Evolutionary conservation across 208 protist genomes (phyloP).

Genomic region (Trypanosoma boissoni): DNA sequence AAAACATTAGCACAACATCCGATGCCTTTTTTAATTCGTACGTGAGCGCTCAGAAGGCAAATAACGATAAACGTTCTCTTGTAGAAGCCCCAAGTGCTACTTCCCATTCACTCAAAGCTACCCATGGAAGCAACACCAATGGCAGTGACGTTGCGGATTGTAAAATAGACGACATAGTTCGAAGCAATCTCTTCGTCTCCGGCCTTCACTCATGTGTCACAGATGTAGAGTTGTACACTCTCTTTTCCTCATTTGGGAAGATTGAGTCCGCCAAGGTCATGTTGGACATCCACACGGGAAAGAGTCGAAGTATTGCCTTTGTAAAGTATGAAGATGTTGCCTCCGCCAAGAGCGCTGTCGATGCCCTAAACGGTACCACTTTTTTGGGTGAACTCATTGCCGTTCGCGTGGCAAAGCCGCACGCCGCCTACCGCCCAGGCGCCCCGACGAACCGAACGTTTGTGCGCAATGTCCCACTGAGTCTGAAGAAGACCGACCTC

Average conservation of each 20-base stretch:
- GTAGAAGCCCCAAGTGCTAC: background rate
- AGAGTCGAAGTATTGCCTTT: slow-evolving; percentile 70
- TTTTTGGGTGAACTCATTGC: slow-evolving; percentile 35
- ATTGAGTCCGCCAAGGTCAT: slow-evolving; percentile 84
- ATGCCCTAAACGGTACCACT: slow-evolving; percentile 36
- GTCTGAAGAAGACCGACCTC: slow-evolving; percentile 37
- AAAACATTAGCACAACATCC: slow-evolving; percentile 4
- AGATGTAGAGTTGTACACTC: slow-evolving; percentile 39
- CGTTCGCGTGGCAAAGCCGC: slow-evolving; percentile 62
- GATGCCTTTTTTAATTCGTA: slow-evolving; percentile 11
- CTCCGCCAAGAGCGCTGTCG: slow-evolving; percentile 40
- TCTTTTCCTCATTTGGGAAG: slow-evolving; percentile 46
- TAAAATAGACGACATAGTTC: slow-evolving; percentile 36
- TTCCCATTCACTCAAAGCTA: background rate
- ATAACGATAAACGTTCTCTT: background rate
- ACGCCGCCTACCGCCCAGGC: slow-evolving; percentile 59
- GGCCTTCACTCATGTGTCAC: slow-evolving; percentile 37
- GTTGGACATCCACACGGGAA: slow-evolving; percentile 76
- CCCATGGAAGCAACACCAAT: background rate
- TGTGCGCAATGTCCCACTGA: slow-evolving; percentile 64
- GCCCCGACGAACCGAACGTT: slow-evolving; percentile 75
- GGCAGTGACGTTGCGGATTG: background rate
- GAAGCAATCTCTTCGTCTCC: slow-evolving; percentile 80
- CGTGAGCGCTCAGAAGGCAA: background rate
- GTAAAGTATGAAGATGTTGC: slow-evolving; percentile 58